A percentile compares a stretch with the other conserved stretches of the same genome.
These are phyloP conservation scores for Heliosperma pusillum DNA, from an alignment of 148 eudicot species.

Conservation along the genomic window DNA sequence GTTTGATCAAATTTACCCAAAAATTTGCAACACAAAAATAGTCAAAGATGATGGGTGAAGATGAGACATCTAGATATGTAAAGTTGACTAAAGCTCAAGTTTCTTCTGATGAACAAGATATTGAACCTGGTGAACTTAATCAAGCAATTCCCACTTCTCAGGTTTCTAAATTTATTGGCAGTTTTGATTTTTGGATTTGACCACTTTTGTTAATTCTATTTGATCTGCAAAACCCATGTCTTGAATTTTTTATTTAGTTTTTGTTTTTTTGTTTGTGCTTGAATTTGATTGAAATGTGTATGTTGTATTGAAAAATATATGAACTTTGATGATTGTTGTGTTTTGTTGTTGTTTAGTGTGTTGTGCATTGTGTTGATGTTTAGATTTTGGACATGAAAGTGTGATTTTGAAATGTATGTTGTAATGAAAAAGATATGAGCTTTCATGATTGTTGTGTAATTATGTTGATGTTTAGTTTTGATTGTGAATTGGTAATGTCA, in stretches of 20 bases:
- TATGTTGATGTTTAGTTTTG: no score
- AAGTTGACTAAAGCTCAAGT: constrained; percentile 80
- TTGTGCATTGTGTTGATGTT: constrained; percentile 7
- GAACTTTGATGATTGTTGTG: not conserved
- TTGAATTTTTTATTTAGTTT: constrained; percentile 19
- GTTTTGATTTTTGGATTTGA: not conserved
- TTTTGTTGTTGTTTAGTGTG: not conserved
- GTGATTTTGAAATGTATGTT: no score
- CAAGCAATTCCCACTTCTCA: constrained; percentile 87
- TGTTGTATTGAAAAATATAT: not conserved
- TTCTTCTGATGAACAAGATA: constrained; percentile 51
- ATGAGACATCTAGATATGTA: constrained; percentile 64
- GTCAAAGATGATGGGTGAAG: constrained; percentile 39
- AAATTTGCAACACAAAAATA: no score
- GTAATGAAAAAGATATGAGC: no score
- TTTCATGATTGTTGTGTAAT: no score
- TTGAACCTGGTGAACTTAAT: constrained; percentile 88
- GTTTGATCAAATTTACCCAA: no score
- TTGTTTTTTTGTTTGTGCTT: not conserved
- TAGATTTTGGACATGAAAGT: no score
- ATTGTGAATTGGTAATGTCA: not conserved
- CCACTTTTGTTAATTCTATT: constrained; percentile 17
- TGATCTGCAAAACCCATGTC: constrained; percentile 26
- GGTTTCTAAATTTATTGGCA: constrained; percentile 29
- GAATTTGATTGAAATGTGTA: constrained; percentile 6